Evolutionary conservation across 2,329 filamentous ascomycete genomes (phyloP), one percentile per base, ranked within the genome.

Genomic region (Aciculosporium take): DNA sequence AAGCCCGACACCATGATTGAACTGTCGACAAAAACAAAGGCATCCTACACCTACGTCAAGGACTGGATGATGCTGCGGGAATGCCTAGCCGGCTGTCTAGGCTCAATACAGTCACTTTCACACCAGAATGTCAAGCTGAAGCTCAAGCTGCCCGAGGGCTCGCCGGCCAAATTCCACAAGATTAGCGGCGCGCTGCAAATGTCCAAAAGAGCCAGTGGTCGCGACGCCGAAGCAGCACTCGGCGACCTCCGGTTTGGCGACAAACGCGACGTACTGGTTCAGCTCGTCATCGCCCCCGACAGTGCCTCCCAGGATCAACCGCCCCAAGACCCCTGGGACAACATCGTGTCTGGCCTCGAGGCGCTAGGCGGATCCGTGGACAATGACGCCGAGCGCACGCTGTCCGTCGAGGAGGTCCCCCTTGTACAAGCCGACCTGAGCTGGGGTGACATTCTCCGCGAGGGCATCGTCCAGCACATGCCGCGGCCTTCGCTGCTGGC

Each of bases 1-100:
- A 96, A 96, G 63, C 91, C 91, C 5, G 91, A 98, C 57, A 95
- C 88, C 1, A 94, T 98, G 87, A 94, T 98, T 48, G 89, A 96
- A 62, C 68, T 98, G 10, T 96, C 91, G 1, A 91, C 84, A 6
- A 76, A 87, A 46, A 98, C 91, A 3, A 98, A 96, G 65, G 91
- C 88, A 4, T 93, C 87, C 1, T 98, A 96, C 56, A 93, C 87
- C 1, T 98, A 96, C 54, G 88, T 98, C 51, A 98, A 96, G 64
- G 91, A 98, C 60, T 98, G 91, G 91, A 96, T 96, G 89, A 98
- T 96, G 89, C 73, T 98, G 28, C 81, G 91, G 23, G 91, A 98
- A 60, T 96, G 91, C 58, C 72, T 95, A 34, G 91, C 88, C 20
- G 91, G 91, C 33, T 96, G 89, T 54, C 68, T 98, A 23, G 91